Evolutionary conservation across 106 monocot species (phyloP).

Genomic region (Platanthera zijinensis): DNA sequence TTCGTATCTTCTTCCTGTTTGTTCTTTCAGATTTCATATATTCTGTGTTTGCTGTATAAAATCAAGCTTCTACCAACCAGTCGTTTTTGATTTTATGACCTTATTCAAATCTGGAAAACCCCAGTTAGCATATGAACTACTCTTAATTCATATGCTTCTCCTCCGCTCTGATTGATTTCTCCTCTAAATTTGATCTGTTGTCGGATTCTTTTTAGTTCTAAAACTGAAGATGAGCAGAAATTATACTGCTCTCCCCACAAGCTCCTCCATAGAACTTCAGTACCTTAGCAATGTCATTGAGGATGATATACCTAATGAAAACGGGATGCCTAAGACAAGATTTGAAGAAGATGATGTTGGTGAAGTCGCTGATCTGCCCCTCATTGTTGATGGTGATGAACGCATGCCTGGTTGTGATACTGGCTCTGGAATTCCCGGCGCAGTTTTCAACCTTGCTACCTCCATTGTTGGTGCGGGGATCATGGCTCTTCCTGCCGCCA

Average conservation of each 20-base stretch:
- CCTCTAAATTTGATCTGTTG: not conserved
- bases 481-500: slow-evolving; percentile 86
- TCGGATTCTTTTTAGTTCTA: not conserved
- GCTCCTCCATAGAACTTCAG: slow-evolving; percentile 43
- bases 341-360: slow-evolving; percentile 6
- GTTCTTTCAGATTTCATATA: not conserved
- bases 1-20: not conserved
- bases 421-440: slow-evolving; percentile 52
- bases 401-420: not conserved
- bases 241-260: slow-evolving; percentile 25
- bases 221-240: slow-evolving; percentile 22
- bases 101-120: not conserved
- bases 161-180: not conserved
- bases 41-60: not conserved
- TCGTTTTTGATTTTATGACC: not conserved
- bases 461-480: slow-evolving; percentile 89
- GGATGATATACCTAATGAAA: not conserved
- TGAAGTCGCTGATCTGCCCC: slow-evolving; percentile 46
- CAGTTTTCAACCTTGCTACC: slow-evolving; percentile 89
- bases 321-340: not conserved
- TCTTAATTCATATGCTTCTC: not conserved
- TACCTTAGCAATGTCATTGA: not conserved
- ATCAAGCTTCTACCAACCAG: not conserved
- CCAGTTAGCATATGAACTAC: not conserved
- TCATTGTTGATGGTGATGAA: slow-evolving; percentile 19